Conservation (phyloP, 2,329 filamentous ascomycete species). For the Microcyclospora tardicrescens region DNA sequence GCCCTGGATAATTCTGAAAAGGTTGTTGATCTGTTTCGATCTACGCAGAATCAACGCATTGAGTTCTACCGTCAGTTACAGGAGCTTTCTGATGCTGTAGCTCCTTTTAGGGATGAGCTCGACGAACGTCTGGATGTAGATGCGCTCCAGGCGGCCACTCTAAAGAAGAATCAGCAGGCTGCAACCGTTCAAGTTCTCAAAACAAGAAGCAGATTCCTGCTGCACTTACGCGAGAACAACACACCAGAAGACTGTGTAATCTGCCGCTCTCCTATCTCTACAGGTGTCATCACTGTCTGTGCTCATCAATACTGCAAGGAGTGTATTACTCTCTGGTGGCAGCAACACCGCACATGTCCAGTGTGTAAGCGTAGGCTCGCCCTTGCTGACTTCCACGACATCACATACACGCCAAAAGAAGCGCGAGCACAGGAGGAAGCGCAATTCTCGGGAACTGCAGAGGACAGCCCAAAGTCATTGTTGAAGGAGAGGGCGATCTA, state of each 20-base stretch:
- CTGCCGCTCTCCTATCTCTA: constrained; percentile 62
- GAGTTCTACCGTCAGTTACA: constrained; percentile 89
- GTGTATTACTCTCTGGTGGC: constrained; percentile 71
- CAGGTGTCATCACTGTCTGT: constrained; percentile 74
- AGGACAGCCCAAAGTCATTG: neutral
- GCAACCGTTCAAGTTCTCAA: constrained; percentile 49
- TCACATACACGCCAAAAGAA: constrained; percentile 65
- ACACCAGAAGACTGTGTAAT: constrained; percentile 62
- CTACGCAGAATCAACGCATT: constrained; percentile 70
- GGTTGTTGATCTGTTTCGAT: constrained; percentile 64
- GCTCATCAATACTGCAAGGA: constrained; percentile 88
- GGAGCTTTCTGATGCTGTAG: constrained; percentile 76
- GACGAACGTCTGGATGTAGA: constrained; percentile 43
- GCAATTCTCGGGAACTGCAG: neutral
- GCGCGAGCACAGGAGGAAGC: constrained; percentile 52
- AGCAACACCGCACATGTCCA: constrained; percentile 61
- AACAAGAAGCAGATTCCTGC: constrained; percentile 63
- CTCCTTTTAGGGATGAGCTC: constrained; percentile 54
- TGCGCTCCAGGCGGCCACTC: constrained; percentile 30
- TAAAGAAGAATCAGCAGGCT: constrained; percentile 40
- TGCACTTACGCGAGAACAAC: constrained; percentile 48
- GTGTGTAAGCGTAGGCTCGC: constrained; percentile 64
- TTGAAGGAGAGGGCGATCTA: constrained; percentile 47
- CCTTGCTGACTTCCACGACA: constrained; percentile 62
- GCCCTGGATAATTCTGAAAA: constrained; percentile 42